Conservation (phyloP, 305 asterid genomes). For the Fraxinus velutina region DNA sequence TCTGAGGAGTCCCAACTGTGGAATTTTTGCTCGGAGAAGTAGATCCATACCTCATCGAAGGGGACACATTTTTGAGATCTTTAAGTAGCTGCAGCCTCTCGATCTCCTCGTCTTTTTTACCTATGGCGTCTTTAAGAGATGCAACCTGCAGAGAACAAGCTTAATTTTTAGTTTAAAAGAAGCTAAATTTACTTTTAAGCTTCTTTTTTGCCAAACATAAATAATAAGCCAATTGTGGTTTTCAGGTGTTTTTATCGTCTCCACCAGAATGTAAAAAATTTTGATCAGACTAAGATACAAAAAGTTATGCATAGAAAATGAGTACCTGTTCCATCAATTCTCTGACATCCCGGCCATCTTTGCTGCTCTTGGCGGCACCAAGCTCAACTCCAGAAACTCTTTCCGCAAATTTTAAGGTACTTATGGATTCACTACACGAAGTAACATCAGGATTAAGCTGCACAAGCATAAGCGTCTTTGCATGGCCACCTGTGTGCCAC, state of each 20-base stretch:
- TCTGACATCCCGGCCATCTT: constrained; percentile 59
- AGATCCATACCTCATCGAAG: constrained; percentile 51
- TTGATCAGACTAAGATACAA: neutral
- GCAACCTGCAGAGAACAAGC: constrained; percentile 42
- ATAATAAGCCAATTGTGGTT: neutral
- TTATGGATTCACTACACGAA: constrained; percentile 51
- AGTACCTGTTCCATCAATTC: constrained; percentile 78
- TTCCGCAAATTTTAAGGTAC: constrained; percentile 79
- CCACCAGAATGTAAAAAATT: neutral
- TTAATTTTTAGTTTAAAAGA: neutral
- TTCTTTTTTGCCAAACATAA: neutral
- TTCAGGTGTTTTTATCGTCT: neutral
- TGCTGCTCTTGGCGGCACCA: constrained; percentile 77
- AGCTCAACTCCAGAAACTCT: constrained; percentile 83
- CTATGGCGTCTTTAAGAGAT: constrained; percentile 60
- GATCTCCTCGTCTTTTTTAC: constrained; percentile 66
- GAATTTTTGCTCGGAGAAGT: constrained; percentile 21
- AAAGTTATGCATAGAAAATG: neutral
- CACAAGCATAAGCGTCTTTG: constrained; percentile 84
- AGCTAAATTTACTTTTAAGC: neutral
- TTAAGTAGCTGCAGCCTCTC: constrained; percentile 55
- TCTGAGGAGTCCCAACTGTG: constrained; percentile 11
- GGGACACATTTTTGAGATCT: constrained; percentile 38
- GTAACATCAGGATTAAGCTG: constrained; percentile 70
- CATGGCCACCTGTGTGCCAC: constrained; percentile 42